Conservation (phyloP, 2,329 filamentous ascomycete genomes). For the Albifimbria verrucaria region DNA sequence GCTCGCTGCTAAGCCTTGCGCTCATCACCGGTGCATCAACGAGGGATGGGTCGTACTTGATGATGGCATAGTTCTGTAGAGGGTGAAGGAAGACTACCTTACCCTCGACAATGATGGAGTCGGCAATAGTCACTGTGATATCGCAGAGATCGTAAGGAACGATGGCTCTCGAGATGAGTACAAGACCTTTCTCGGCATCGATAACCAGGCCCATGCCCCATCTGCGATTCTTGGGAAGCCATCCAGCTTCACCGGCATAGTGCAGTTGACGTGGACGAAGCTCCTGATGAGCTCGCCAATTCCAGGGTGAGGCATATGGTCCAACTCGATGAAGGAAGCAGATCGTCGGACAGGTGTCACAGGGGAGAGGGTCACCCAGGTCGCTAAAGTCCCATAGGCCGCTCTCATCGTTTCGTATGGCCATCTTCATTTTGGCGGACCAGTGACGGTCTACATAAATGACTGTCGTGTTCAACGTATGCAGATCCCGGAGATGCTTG, state of each 20-base stretch:
- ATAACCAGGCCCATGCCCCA: slow-evolving; percentile 97
- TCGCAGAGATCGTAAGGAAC: slow-evolving; percentile 97
- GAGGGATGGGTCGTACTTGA: slow-evolving; percentile 89
- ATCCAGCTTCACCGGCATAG: slow-evolving; percentile 93
- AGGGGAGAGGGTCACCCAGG: slow-evolving; percentile 75
- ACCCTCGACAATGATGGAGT: slow-evolving; percentile 90
- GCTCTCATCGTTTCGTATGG: slow-evolving; percentile 82
- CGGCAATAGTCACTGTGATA: slow-evolving; percentile 92
- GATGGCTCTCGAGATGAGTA: slow-evolving; percentile 89
- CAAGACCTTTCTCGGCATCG: slow-evolving; percentile 91
- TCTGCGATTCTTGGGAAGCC: slow-evolving; percentile 96
- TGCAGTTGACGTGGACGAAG: slow-evolving; percentile 89
- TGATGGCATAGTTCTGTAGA: slow-evolving; percentile 91
- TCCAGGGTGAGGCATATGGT: slow-evolving; percentile 81
- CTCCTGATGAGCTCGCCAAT: slow-evolving; percentile 93
- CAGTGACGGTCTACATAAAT: slow-evolving; percentile 93
- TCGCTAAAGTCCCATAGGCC: slow-evolving; percentile 95
- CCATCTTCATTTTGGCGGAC: slow-evolving; percentile 91
- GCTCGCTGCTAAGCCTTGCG: slow-evolving; percentile 75
- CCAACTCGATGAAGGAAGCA: slow-evolving; percentile 88
- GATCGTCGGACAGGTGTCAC: slow-evolving; percentile 68
- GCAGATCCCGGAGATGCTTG: slow-evolving; percentile 90
- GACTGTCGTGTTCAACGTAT: slow-evolving; percentile 90
- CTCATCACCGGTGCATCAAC: slow-evolving; percentile 93
- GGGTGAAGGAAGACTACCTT: slow-evolving; percentile 96